Evolutionary conservation across 2,329 filamentous ascomycete species (phyloP).

Genomic region (Sordariomycetes sp.): DNA sequence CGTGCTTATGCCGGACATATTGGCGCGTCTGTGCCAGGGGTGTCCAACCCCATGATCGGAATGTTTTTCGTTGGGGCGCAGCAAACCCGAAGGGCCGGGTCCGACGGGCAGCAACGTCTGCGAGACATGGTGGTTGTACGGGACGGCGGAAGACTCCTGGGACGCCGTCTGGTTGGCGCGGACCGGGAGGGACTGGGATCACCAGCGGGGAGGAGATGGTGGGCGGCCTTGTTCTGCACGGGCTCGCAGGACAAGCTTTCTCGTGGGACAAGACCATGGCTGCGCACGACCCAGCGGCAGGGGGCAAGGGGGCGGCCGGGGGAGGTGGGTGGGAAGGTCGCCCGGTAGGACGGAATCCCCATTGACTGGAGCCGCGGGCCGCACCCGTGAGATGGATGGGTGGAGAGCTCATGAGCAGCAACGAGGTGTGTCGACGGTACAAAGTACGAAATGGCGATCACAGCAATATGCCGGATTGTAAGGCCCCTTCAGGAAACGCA

Average conservation of each 20-base stretch:
- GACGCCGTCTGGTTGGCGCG: neutral
- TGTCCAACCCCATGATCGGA: neutral
- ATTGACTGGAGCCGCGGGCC: slow-evolving; percentile 1
- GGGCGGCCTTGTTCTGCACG: neutral
- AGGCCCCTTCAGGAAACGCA: neutral
- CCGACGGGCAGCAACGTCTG: neutral
- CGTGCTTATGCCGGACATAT: neutral
- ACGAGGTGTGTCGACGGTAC: neutral
- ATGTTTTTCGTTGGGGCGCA: neutral
- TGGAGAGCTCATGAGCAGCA: neutral
- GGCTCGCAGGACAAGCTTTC: neutral
- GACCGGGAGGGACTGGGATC: neutral
- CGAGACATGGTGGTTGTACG: neutral
- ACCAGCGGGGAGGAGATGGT: neutral
- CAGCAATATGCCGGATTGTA: neutral
- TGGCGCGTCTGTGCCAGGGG: neutral
- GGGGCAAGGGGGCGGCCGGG: neutral
- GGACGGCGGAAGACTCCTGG: neutral
- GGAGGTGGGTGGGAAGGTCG: neutral
- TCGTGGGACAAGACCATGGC: neutral
- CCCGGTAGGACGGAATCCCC: neutral
- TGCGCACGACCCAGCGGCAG: neutral
- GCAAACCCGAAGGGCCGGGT: neutral
- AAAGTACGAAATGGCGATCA: neutral
- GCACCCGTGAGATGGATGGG: slow-evolving; percentile 1